These are phyloP conservation scores for Dicorynia guianensis DNA, from an alignment of 306 rosid genomes.

Conservation along the genomic window DNA sequence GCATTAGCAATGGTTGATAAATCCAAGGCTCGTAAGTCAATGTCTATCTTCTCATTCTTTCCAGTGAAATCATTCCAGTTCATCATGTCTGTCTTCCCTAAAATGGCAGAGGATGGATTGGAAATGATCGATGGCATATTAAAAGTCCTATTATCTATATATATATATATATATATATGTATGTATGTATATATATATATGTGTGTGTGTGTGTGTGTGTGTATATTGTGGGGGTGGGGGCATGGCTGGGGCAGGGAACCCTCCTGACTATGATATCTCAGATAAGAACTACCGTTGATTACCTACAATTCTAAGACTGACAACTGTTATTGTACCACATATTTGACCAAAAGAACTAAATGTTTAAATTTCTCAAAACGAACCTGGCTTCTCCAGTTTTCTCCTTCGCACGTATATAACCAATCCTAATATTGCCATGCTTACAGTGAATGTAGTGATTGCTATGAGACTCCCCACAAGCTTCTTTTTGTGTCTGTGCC, in stretches of 20 bases:
- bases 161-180: too few relatives aligned
- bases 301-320: too few relatives aligned
- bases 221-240: too few relatives aligned
- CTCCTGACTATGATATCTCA: too few relatives aligned
- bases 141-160: too few relatives aligned
- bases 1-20: slow-evolving; percentile 36
- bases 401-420: neutral
- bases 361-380: neutral
- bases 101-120: neutral
- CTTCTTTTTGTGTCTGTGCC: neutral
- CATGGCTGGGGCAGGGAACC: too few relatives aligned
- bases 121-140: too few relatives aligned
- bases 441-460: neutral
- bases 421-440: slow-evolving; percentile 1
- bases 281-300: too few relatives aligned
- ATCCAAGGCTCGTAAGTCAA: slow-evolving; percentile 40
- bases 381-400: neutral
- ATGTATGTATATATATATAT: too few relatives aligned
- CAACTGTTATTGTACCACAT: too few relatives aligned
- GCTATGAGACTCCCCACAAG: neutral
- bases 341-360: too few relatives aligned
- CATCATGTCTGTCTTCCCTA: neutral
- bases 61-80: neutral
- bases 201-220: too few relatives aligned
- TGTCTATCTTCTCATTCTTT: neutral